Evolutionary conservation across 1,139 yeast species (phyloP), one percentile per base, ranked within the genome.

Genomic region (Hemisphaericaspora xylofermentans): DNA sequence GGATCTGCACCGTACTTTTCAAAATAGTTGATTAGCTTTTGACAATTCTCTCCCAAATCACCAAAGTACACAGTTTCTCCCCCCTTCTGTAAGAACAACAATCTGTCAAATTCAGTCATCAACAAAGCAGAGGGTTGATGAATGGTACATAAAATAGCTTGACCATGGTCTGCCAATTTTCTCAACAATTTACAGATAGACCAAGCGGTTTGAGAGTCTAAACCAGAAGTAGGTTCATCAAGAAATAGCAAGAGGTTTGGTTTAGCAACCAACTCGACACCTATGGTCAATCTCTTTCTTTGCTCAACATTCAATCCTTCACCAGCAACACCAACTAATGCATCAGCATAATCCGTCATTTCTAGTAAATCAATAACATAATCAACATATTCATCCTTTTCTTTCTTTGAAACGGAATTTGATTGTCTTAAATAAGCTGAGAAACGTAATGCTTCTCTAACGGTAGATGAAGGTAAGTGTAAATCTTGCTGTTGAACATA

Each of bases 31-130:
- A 76, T 62, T 54, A 82, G 60, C 6, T 77, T 67, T 12, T 55
- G 40, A 43, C 84, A 79, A 50, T 71, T 68, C 41, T 63, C 58
- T 46, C 86, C 86, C 53, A 80, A 78, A 47, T 80, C 84, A 45
- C 86, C 86, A 57, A 80, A 80, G 58, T 81, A 81, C 30, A 81
- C 86, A 48, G 84, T 80, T 58, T 74, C 66, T 46, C 86, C 86
- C 46, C 72, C 73, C 46, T 56, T 61, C 49, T 64, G 71, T 49
- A 68, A 60, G 43, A 67, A 66, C 43, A 67, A 59, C 38, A 67
- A 53, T 34, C 69, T 56, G 46, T 65, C 70, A 42, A 65, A 65
- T 43, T 63, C 68, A 43, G 61, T 56, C 49, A 67, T 54, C 42
- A 67, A 61, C 24, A 65, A 53, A 15, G 74, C 71, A 6, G 71